phyloP scores from a whole-genome alignment of 192 early-diverging fungal genomes.

The Glomus cerebriforme region DNA sequence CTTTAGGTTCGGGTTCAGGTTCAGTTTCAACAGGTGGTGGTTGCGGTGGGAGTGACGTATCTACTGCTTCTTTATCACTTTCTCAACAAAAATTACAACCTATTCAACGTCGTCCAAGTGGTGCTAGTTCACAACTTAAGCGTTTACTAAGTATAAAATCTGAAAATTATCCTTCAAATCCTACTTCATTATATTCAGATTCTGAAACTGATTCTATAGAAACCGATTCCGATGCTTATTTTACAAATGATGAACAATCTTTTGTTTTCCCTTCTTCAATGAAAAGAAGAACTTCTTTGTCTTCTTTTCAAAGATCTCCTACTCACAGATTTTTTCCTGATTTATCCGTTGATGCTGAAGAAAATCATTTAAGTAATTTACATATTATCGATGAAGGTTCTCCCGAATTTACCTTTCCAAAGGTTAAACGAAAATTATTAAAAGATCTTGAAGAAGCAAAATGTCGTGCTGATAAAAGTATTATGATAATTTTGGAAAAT shows the following conservation, averaged over 20 bases:
- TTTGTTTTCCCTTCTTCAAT: slow-evolving; percentile 13
- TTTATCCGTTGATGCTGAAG: slow-evolving; percentile 25
- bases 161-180: slow-evolving; percentile 25
- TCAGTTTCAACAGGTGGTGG: background rate
- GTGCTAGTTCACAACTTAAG: slow-evolving; percentile 30
- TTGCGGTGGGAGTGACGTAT: background rate
- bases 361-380: slow-evolving; percentile 32
- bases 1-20: background rate
- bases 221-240: slow-evolving; percentile 26
- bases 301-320: slow-evolving; percentile 30
- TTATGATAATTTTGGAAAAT: slow-evolving; percentile 16
- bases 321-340: slow-evolving; percentile 29
- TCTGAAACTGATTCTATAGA: slow-evolving; percentile 31
- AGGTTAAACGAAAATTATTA: slow-evolving; percentile 33
- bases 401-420: slow-evolving; percentile 30
- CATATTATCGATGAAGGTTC: slow-evolving; percentile 30
- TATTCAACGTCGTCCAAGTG: slow-evolving; percentile 24
- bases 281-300: slow-evolving; percentile 22
- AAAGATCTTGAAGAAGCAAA: slow-evolving; percentile 33
- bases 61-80: background rate
- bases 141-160: slow-evolving; percentile 13
- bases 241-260: slow-evolving; percentile 29
- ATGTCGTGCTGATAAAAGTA: slow-evolving; percentile 14
- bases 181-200: slow-evolving; percentile 21
- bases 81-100: slow-evolving; percentile 7